Evolutionary conservation across 495 filamentous ascomycete genomes (phyloP).

Genomic region (Talaromyces nanjingensis): DNA sequence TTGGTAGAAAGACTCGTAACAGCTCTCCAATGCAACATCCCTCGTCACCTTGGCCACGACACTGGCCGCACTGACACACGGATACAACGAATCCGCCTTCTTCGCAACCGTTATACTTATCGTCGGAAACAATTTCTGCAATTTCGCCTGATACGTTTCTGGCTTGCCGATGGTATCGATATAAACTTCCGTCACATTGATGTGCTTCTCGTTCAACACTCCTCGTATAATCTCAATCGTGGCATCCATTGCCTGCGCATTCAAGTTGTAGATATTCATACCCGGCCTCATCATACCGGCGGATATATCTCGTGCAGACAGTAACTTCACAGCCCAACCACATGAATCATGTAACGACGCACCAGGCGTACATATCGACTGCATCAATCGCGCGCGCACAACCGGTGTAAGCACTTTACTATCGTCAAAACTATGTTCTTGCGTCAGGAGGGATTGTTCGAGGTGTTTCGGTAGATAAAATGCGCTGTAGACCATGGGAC

Average conservation of each 20-base stretch:
- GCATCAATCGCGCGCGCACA: constrained; percentile 70
- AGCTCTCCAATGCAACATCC: constrained; percentile 76
- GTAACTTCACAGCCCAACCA: constrained; percentile 73
- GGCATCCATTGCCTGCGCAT: constrained; percentile 96
- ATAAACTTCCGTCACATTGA: constrained; percentile 82
- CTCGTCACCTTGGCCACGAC: constrained; percentile 95
- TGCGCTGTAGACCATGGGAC: constrained; percentile 94
- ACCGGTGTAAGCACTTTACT: constrained; percentile 76
- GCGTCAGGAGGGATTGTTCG: constrained; percentile 64
- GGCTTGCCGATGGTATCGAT: constrained; percentile 92
- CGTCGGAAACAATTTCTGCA: constrained; percentile 78
- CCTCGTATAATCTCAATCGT: constrained; percentile 77
- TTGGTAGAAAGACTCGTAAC: constrained; percentile 48
- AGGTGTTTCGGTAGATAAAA: constrained; percentile 70
- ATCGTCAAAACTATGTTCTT: constrained; percentile 81
- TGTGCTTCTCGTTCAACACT: constrained; percentile 59
- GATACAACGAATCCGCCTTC: constrained; percentile 92
- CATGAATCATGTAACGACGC: constrained; percentile 59
- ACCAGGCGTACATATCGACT: constrained; percentile 56
- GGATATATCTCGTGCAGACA: constrained; percentile 80
- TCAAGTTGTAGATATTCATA: constrained; percentile 73
- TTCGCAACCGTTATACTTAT: constrained; percentile 81
- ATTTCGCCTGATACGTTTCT: constrained; percentile 69
- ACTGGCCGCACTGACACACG: constrained; percentile 86
- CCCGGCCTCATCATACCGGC: constrained; percentile 68